phyloP scores from a whole-genome alignment of 2,329 filamentous ascomycete genomes.

The Colletotrichum sp. region DNA sequence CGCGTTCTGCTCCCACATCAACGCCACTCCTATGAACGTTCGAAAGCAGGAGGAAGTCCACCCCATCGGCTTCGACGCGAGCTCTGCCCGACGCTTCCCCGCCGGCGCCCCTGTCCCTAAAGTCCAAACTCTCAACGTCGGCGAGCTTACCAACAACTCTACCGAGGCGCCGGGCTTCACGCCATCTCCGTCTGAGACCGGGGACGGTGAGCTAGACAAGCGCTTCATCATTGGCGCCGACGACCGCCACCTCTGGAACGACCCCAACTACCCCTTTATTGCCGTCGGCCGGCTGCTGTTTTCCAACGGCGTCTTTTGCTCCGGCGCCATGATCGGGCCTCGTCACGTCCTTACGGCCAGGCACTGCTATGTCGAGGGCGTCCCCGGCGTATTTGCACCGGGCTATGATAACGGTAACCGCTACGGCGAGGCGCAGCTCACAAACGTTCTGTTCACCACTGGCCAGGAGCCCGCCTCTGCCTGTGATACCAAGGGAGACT shows the following conservation, averaged over 20 bases:
- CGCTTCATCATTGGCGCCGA: constrained; percentile 26
- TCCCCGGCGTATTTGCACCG: constrained; percentile 24
- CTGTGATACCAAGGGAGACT: constrained; percentile 27
- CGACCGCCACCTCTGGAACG: constrained; percentile 23
- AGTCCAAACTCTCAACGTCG: neutral
- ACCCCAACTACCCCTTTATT: constrained; percentile 22
- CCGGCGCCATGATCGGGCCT: constrained; percentile 28
- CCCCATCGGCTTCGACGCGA: constrained; percentile 14
- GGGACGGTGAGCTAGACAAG: neutral
- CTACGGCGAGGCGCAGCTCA: neutral
- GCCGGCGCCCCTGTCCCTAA: neutral
- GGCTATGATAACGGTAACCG: constrained; percentile 23
- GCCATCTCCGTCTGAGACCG: neutral
- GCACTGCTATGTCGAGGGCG: constrained; percentile 25
- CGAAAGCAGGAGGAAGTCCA: neutral
- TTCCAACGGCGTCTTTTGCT: constrained; percentile 26
- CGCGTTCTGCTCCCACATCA: neutral
- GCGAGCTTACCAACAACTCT: neutral
- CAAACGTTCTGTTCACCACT: neutral
- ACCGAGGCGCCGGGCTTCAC: neutral
- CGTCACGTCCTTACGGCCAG: constrained; percentile 29
- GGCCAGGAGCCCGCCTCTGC: neutral
- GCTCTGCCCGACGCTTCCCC: constrained; percentile 21
- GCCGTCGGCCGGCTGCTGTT: constrained; percentile 19
- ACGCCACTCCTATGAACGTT: neutral